A percentile compares a stretch with the other conserved stretches of the same genome.
These are phyloP conservation scores for Fusarium hostae DNA, from an alignment of 2,329 filamentous ascomycete genomes.

Conservation along the genomic window DNA sequence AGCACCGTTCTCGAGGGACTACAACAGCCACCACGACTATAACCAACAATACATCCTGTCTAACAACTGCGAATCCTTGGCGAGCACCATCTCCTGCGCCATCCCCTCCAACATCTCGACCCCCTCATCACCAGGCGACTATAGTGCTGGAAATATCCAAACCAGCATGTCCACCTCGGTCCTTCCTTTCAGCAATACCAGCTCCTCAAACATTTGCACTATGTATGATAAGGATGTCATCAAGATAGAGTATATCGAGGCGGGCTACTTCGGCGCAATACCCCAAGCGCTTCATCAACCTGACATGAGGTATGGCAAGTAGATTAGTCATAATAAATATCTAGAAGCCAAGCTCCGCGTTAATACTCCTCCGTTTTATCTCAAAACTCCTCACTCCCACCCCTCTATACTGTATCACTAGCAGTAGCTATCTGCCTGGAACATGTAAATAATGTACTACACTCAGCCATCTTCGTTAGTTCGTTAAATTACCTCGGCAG, in stretches of 20 bases:
- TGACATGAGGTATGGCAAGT: neutral
- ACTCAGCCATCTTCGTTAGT: neutral
- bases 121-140: neutral
- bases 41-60: neutral
- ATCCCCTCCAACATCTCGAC: neutral
- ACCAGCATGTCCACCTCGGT: neutral
- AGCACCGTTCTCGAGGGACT: neutral
- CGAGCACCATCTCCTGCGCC: neutral
- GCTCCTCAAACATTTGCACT: neutral
- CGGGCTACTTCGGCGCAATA: neutral
- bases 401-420: neutral
- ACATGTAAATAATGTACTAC: neutral
- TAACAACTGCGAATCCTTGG: neutral
- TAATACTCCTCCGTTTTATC: neutral
- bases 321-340: neutral
- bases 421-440: neutral
- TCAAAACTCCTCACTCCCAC: neutral
- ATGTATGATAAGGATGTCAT: neutral
- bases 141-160: neutral
- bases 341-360: neutral
- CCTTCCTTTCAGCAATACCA: neutral
- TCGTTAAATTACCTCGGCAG: neutral
- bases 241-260: neutral
- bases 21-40: neutral
- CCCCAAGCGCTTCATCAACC: neutral